Evolutionary conservation across 208 protist species (phyloP).

Genomic region (Sergeia podlipaevii): DNA sequence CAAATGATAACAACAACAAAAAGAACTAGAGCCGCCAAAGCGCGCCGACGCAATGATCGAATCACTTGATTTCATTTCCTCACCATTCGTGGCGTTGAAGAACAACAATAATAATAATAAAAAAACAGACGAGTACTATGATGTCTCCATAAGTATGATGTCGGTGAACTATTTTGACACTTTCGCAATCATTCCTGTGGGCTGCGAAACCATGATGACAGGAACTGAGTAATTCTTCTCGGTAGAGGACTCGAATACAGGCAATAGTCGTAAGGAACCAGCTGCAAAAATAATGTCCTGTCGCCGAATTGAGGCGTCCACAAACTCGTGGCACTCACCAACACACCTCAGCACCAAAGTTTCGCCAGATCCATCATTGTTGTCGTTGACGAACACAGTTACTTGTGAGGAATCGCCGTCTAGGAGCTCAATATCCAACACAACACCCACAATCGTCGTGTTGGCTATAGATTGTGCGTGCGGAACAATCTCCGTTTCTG

Average conservation of each 20-base stretch:
- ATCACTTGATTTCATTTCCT: too few relatives aligned
- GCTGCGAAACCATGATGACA: constrained; percentile 49
- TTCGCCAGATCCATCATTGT: constrained; percentile 23
- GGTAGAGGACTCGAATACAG: constrained; percentile 38
- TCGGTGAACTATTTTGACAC: too few relatives aligned
- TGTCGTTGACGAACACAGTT: constrained; percentile 42
- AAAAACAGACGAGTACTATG: too few relatives aligned
- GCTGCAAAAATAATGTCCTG: constrained; percentile 55
- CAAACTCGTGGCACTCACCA: constrained; percentile 8
- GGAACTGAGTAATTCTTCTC: constrained; percentile 54
- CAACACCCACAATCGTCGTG: constrained; percentile 44
- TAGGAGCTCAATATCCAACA: constrained; percentile 35
- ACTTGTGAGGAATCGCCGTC: constrained; percentile 33
- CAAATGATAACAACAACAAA: too few relatives aligned
- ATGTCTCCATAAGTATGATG: too few relatives aligned
- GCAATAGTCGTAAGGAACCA: constrained; percentile 58
- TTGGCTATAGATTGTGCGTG: constrained; percentile 74
- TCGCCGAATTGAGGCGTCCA: constrained; percentile 16
- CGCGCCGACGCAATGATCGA: too few relatives aligned
- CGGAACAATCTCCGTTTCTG: constrained; percentile 63
- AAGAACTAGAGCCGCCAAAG: too few relatives aligned
- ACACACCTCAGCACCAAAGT: constrained; percentile 16
- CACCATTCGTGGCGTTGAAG: too few relatives aligned
- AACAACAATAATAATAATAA: too few relatives aligned
- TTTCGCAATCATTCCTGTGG: constrained; percentile 34